Evolutionary conservation across 495 filamentous ascomycete genomes (phyloP), one percentile per base, ranked within the genome.

Genomic region (Aspergillus taichungensis): DNA sequence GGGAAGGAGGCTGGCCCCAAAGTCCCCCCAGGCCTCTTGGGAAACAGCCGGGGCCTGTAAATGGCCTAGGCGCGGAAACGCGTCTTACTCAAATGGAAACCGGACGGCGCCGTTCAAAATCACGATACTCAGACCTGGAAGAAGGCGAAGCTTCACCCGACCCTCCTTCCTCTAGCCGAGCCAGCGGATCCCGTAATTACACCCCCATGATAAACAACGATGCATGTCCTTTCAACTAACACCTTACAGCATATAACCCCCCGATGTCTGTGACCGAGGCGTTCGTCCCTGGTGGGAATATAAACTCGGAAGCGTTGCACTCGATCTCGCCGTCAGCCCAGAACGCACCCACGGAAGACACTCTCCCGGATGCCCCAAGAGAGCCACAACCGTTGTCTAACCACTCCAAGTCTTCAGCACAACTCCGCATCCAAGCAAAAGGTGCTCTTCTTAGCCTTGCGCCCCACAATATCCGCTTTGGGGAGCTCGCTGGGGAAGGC

Each of bases 401-500:
- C 30, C 6, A 33, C 18, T 37, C 37, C 0, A 64, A 59, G 30
- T 53, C 69, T 2, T 47, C 50, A 9, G 51, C 59, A 12, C 77
- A 83, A 49, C 71, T 79, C 32, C 80, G 77, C 42, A 78, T 80
- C 46, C 77, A 83, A 52, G 85, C 85, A 5, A 76, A 83, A 52
- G 74, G 78, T 30, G 84, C 87, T 40, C 71, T 90, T 13, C 64
- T 83, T 11, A 72, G 78, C 33, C 58, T 90, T 24, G 74, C 71
- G 46, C 75, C 78, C 30, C 66, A 82, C 31, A 79, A 81, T 36
- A 78, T 90, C 37, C 74, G 76, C 10, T 90, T 76, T 51, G 64
- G 78, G 38, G 72, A 82, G 45, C 79, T 88, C 51, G 66, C 91
- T 11, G 72, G 79, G 9, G 85, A 89, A 59, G 85, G 86, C 5